Base-by-base conservation (phyloP, 2,329 filamentous ascomycete genomes). In the Bipolaris bicolor region DNA sequence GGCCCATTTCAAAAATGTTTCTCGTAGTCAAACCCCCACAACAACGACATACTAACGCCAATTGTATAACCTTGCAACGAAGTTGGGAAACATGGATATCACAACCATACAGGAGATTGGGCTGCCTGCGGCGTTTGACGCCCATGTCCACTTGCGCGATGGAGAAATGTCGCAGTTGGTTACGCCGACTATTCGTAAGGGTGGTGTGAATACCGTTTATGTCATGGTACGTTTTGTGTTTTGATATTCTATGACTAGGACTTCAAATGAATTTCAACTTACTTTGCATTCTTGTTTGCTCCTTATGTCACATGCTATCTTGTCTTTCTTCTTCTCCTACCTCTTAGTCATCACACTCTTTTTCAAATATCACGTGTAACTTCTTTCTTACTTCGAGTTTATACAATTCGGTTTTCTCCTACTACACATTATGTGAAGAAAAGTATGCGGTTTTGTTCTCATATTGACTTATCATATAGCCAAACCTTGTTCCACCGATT, bases 151-250 rank as follows among this genome's bases (percentile, higher is more conserved):
- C 65, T 70, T 84, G 46, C 76, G 82, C 31, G 80, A 83, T 71
- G 80, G 80, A 15, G 76, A 79, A 29, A 84, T 84, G 81, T 79
- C 80, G 60, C 77, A 81, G 68, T 71, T 80, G 1, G 81, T 84
- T 50, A 79, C 79, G 31, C 80, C 80, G 4, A 82, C 79, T 20
- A 82, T 84, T 63, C 77, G 81, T 48, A 64, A 75, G 58, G 82
- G 82, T 57, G 82, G 82, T 60, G 81, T 81, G 58, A 81, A 83
- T 68, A 82, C 79, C 31, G 82, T 84, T 36, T 83, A 79, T 72
- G 81, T 84, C 31, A 83, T 83, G 81, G 80, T 81, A 73, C 67
- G 5, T 45, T 45, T 15, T 45, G 5, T 20, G n/a, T 18, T 45
- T 16, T 7, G 10, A 36, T 36, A 5, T 15, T n/a, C 7, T 10